Evolutionary conservation across 306 rosid genomes (phyloP).

Genomic region (Casuarina cunninghamiana): DNA sequence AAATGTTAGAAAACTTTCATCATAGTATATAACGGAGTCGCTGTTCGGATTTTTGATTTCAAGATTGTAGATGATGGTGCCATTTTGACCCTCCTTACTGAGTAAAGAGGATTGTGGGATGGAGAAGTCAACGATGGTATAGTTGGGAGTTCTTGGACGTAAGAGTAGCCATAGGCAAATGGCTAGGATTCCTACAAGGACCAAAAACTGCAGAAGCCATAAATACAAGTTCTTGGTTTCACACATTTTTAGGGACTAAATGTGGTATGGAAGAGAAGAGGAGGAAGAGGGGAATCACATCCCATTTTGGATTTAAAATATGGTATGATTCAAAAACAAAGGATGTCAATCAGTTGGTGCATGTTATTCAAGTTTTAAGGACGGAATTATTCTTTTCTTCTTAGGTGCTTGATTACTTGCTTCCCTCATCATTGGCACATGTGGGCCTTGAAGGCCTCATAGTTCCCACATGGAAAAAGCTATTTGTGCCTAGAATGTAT

Average conservation of each 20-base stretch:
- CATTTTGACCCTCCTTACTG: constrained; percentile 16
- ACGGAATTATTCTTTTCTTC: constrained; percentile 38
- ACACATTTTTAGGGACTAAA: constrained; percentile 10
- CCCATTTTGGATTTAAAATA: neutral
- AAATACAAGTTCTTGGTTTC: constrained; percentile 27
- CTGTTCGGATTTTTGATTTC: constrained; percentile 47
- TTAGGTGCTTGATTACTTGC: neutral
- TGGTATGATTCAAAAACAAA: neutral
- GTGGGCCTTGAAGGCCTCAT: no score
- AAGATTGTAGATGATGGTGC: constrained; percentile 30
- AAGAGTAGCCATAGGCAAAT: constrained; percentile 40
- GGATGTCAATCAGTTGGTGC: neutral
- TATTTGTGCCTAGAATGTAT: neutral
- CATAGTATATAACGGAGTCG: constrained; percentile 40
- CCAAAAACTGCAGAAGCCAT: constrained; percentile 28
- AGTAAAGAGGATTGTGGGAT: constrained; percentile 21
- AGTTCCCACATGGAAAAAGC: no score
- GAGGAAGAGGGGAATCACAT: neutral
- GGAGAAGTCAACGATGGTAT: constrained; percentile 35
- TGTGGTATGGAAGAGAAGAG: neutral
- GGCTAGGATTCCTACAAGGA: constrained; percentile 36
- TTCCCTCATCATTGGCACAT: neutral
- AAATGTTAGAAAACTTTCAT: constrained; percentile 32
- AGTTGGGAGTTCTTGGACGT: constrained; percentile 39
- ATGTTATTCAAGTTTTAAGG: constrained; percentile 10